Percentiles rank a stretch among this genome's conserved stretches.
phyloP scores from a whole-genome alignment of 2,329 filamentous ascomycete genomes.

The Aureobasidium sp. region DNA sequence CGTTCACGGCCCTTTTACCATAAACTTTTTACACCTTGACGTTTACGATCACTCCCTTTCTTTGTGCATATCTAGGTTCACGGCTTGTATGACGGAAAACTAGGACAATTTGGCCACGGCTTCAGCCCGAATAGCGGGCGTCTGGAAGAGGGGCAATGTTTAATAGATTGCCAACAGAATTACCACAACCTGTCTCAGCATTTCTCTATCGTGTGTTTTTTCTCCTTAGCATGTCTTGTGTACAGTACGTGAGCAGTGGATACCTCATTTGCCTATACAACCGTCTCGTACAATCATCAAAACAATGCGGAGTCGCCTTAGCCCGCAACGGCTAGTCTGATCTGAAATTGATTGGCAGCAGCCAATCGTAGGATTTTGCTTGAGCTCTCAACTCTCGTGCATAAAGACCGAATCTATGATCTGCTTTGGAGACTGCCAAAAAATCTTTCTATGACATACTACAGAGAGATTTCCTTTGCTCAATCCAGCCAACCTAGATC shows the following conservation, averaged over 20 bases:
- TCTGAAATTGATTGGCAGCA: not conserved
- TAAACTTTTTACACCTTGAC: slow-evolving; percentile 3
- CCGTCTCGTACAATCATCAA: slow-evolving; percentile 1
- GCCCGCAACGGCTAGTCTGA: not conserved
- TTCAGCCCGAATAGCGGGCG: slow-evolving; percentile 11
- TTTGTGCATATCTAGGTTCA: slow-evolving; percentile 14
- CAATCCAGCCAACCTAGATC: not conserved
- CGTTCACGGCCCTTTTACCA: slow-evolving; percentile 11
- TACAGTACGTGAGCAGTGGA: not conserved
- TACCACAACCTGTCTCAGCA: not conserved
- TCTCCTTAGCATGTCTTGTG: not conserved
- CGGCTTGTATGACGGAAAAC: slow-evolving; percentile 9
- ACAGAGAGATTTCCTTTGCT: not conserved
- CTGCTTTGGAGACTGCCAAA: not conserved
- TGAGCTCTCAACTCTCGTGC: not conserved
- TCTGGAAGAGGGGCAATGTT: slow-evolving; percentile 13
- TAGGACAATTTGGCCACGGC: slow-evolving; percentile 8
- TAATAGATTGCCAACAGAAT: slow-evolving; percentile 13
- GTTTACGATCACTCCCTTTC: slow-evolving; percentile 13
- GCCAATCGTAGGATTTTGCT: not conserved
- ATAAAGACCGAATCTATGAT: not conserved
- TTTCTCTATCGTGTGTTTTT: not conserved
- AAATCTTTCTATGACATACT: not conserved
- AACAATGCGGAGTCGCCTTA: not conserved
- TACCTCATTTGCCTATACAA: not conserved